phyloP scores from a whole-genome alignment of 306 rosid genomes.

The Prosopis cineraria region DNA sequence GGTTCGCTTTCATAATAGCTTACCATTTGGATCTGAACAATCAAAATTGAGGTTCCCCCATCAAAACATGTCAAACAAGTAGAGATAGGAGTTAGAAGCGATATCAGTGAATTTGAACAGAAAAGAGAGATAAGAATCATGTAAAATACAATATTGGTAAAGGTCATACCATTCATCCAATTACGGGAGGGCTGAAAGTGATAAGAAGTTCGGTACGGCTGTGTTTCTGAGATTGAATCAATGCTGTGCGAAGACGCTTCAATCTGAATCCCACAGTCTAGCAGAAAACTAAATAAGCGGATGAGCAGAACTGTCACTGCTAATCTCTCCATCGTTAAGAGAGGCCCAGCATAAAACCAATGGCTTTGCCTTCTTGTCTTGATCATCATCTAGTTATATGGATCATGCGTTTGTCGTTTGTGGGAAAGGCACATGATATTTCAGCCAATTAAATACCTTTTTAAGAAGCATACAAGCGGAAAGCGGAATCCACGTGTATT shows the following conservation, averaged over 20 bases:
- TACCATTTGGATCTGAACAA: conserved; percentile 62
- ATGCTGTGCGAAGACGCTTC: background rate
- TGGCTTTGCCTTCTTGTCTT: background rate
- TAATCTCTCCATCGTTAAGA: conserved; percentile 36
- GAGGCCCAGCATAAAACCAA: conserved; percentile 6
- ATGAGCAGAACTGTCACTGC: background rate
- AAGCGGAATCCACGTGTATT: too few relatives aligned
- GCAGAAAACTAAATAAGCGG: conserved; percentile 24
- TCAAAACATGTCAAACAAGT: conserved; percentile 36
- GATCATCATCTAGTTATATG: background rate
- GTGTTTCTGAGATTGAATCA: conserved; percentile 27
- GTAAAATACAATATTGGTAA: background rate
- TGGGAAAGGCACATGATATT: background rate
- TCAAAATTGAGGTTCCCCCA: conserved; percentile 28
- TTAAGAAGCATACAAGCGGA: background rate
- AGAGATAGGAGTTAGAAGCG: conserved; percentile 26
- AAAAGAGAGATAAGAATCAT: background rate
- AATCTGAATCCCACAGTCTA: conserved; percentile 22
- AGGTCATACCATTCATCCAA: conserved; percentile 54
- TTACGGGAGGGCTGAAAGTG: conserved; percentile 47
- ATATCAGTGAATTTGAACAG: background rate
- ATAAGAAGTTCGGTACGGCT: conserved; percentile 40
- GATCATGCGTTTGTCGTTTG: conserved; percentile 3
- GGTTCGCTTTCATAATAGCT: background rate
- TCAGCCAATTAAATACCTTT: background rate